Conservation (phyloP, 1,139 yeast genomes). For the Meyerozyma smithsonii region DNA sequence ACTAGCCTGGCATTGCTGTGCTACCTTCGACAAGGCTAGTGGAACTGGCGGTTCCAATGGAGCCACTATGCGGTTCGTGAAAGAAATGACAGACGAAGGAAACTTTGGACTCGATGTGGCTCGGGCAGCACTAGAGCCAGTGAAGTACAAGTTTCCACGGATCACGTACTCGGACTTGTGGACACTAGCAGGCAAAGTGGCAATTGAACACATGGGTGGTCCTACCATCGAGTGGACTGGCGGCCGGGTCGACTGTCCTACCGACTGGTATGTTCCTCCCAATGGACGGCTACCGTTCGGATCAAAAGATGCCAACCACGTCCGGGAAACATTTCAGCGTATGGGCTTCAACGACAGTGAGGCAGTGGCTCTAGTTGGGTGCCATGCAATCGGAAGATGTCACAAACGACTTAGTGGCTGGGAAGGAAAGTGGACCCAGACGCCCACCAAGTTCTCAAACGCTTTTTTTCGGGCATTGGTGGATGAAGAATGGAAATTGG, state of each 20-base stretch:
- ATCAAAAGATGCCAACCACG: constrained; percentile 47
- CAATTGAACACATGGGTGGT: constrained; percentile 59
- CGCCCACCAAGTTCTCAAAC: constrained; percentile 33
- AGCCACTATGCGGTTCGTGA: constrained; percentile 56
- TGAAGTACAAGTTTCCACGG: constrained; percentile 54
- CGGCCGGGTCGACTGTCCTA: constrained; percentile 57
- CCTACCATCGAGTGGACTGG: constrained; percentile 55
- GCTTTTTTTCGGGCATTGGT: constrained; percentile 29
- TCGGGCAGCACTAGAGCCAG: constrained; percentile 50
- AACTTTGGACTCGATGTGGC: constrained; percentile 60
- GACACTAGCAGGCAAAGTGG: constrained; percentile 61
- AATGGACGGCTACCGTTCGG: constrained; percentile 62
- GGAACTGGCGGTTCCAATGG: constrained; percentile 69
- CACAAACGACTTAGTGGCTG: constrained; percentile 48
- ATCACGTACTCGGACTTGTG: constrained; percentile 63
- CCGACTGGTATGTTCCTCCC: constrained; percentile 50
- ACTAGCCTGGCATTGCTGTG: constrained; percentile 69
- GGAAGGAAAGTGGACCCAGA: constrained; percentile 39
- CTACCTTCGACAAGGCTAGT: constrained; percentile 52
- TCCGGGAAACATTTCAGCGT: constrained; percentile 48
- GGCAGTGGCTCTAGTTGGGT: constrained; percentile 60
- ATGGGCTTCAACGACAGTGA: constrained; percentile 64
- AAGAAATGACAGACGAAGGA: constrained; percentile 47
- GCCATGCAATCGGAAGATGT: constrained; percentile 63
- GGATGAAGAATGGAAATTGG: constrained; percentile 27